phyloP scores from a whole-genome alignment of 371 early-diverging fungal species.

The Syncephalastrum racemosum region DNA sequence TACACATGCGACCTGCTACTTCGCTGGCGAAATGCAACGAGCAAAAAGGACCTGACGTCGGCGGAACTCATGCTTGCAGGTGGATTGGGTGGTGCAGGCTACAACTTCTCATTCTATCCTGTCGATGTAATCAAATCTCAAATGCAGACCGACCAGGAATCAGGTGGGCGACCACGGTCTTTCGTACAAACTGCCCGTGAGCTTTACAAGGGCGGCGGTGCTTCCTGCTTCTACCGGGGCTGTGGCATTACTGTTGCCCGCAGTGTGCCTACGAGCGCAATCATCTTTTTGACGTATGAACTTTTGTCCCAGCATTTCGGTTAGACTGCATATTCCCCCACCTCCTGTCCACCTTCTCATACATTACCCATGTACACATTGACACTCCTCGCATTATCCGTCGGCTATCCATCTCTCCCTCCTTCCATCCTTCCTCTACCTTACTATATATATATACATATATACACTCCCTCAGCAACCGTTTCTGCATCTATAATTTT shows the following conservation, averaged over 20 bases:
- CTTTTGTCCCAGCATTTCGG: constrained; percentile 24
- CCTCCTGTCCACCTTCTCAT: background rate
- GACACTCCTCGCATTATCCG: background rate
- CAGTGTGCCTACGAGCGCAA: constrained; percentile 89
- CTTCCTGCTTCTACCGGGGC: constrained; percentile 89
- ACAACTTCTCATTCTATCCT: constrained; percentile 89
- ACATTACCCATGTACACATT: background rate
- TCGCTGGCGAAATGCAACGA: constrained; percentile 19
- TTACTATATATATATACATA: too few relatives aligned
- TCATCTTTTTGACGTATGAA: constrained; percentile 88
- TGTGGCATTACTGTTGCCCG: constrained; percentile 90
- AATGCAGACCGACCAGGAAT: constrained; percentile 87
- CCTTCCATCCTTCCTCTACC: too few relatives aligned
- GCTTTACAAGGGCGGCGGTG: constrained; percentile 78
- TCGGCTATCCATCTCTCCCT: too few relatives aligned
- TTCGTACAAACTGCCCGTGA: constrained; percentile 63
- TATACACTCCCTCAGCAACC: too few relatives aligned
- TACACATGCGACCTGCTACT: constrained; percentile 66
- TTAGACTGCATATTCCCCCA: background rate
- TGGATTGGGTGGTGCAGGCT: constrained; percentile 90
- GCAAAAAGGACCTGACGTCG: constrained; percentile 62
- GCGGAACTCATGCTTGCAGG: constrained; percentile 84
- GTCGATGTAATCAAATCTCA: constrained; percentile 94
- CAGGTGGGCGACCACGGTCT: constrained; percentile 21
- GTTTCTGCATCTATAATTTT: too few relatives aligned